Evolutionary conservation across 2,329 filamentous ascomycete genomes (phyloP).

Genomic region (Pseudocercospora macadamiae): DNA sequence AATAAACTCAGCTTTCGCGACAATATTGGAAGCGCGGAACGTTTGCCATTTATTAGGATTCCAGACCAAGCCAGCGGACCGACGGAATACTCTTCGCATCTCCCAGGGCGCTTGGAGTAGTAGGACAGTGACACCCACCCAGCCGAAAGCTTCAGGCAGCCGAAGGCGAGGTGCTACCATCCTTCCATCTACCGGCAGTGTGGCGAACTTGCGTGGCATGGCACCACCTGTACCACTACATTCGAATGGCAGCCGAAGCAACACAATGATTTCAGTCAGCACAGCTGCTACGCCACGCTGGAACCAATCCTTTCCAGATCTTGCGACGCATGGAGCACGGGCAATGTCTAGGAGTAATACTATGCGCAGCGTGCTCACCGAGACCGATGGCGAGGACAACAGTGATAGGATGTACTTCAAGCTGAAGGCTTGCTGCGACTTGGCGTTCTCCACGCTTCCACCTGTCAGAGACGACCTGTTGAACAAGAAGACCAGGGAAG

Average conservation of each 20-base stretch:
- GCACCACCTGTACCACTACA: constrained; percentile 49
- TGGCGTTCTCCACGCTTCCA: constrained; percentile 73
- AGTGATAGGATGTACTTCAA: constrained; percentile 84
- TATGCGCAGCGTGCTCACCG: constrained; percentile 59
- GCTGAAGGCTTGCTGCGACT: constrained; percentile 71
- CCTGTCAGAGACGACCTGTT: constrained; percentile 68
- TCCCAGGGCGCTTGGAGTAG: constrained; percentile 36
- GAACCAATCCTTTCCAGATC: constrained; percentile 74
- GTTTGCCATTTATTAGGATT: constrained; percentile 57
- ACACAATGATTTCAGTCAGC: constrained; percentile 51
- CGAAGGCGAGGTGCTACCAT: constrained; percentile 56
- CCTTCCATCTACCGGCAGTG: constrained; percentile 48
- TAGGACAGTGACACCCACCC: constrained; percentile 49
- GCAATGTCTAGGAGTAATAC: constrained; percentile 47
- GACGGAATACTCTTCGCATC: constrained; percentile 31
- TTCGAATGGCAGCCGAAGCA: constrained; percentile 55
- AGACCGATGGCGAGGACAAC: constrained; percentile 75
- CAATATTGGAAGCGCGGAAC: constrained; percentile 62
- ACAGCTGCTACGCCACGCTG: constrained; percentile 71
- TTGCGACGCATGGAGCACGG: constrained; percentile 41
- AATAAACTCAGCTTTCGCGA: constrained; percentile 62
- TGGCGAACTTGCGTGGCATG: constrained; percentile 39
- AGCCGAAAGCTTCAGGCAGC: constrained; percentile 47
- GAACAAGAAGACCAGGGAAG: constrained; percentile 65
- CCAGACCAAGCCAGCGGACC: constrained; percentile 35